phyloP scores from a whole-genome alignment of 164 flowering plant species.

The Chimonanthus salicifolius region DNA sequence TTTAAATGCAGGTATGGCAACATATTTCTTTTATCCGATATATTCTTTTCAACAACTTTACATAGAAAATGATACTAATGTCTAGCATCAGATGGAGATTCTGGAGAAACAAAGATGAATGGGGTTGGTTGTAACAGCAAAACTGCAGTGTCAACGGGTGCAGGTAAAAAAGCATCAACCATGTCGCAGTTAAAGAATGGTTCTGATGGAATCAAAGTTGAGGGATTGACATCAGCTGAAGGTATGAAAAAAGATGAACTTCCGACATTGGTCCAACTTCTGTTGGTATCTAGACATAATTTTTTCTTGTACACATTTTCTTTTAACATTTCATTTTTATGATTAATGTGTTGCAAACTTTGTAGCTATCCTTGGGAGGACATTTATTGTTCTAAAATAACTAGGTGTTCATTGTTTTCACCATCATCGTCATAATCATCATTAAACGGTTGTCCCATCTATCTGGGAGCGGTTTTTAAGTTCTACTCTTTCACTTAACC shows the following conservation, averaged over 20 bases:
- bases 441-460: too few species aligned
- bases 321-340: too few species aligned
- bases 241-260: slow-evolving; percentile 6
- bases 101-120: slow-evolving; percentile 19
- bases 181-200: slow-evolving; percentile 32
- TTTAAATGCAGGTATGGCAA: slow-evolving; percentile 40
- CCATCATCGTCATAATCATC: too few species aligned
- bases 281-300: background rate
- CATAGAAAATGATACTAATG: background rate
- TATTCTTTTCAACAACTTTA: background rate
- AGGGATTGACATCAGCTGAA: slow-evolving; percentile 37
- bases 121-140: slow-evolving; percentile 33
- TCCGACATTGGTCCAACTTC: background rate
- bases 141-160: slow-evolving; percentile 27
- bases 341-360: background rate
- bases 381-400: too few species aligned
- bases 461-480: too few species aligned
- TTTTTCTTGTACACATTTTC: background rate
- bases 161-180: slow-evolving; percentile 46
- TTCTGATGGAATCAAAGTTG: slow-evolving; percentile 39
- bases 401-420: background rate
- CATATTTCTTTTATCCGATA: background rate
- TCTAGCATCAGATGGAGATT: slow-evolving; percentile 26
- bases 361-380: background rate
- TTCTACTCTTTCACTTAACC: too few species aligned